Base-by-base conservation (phyloP, 306 rosid species). In the Prunus salicina region DNA sequence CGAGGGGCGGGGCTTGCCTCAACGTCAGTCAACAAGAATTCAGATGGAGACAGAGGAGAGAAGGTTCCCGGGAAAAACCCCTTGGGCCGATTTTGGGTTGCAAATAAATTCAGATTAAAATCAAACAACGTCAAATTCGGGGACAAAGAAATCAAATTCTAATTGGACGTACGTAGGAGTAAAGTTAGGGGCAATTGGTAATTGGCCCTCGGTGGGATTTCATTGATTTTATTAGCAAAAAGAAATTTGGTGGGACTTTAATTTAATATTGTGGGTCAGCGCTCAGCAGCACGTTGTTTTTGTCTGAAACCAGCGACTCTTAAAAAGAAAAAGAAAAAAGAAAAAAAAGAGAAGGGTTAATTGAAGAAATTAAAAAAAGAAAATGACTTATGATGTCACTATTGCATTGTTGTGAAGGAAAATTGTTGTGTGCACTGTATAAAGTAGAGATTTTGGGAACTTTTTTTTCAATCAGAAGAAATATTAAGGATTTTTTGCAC, bases 211-310 rank as follows among this genome's bases (percentile, higher is more conserved):
- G 25, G 18, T 52, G 32, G 24, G 38, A 15, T 60, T 60, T 41
- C 43, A 6, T 38, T 34, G 24, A 43, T 73, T 72, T 58, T 72
- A 16, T 22, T 56, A 0, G 19, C 38, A 56, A 15, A 20, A 38
- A 14, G 4, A 15, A 38, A 67, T 45, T 19, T n/a, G 8, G 16
- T 34, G 25, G 49, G 69, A 38, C 28, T 72, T 34, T 64, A 32
- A 52, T 51, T 19, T 4, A 52, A 14, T 43, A 3, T 3, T 55
- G 65, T 34, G 53, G 45, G 67, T 28, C 45, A 64, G 6, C 32
- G 12, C 12, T 2, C 34, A 25, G 15, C 72, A 66, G 72, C 76
- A 67, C 79, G 8, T 60, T 50, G 83, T 24, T 74, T 80, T 80
- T 52, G 76, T 7, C 52, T 72, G 50, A 78, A 71, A 71, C 51